These are phyloP conservation scores for Paspalum vaginatum DNA, from an alignment of 176 grass and related monocot species.

Conservation along the genomic window DNA sequence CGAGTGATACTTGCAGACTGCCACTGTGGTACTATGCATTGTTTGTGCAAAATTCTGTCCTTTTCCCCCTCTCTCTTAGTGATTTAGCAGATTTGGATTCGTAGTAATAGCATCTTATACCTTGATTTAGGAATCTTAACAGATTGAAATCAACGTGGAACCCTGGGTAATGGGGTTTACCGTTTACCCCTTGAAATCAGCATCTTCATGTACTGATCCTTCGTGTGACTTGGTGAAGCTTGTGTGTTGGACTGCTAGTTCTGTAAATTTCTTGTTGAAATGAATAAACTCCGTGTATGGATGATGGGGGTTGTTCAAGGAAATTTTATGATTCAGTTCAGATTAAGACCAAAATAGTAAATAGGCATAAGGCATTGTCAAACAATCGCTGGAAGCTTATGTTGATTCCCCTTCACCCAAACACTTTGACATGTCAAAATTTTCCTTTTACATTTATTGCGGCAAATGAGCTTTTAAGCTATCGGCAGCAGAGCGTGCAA, in stretches of 20 bases:
- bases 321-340: background rate
- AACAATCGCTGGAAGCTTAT: no score
- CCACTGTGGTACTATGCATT: background rate
- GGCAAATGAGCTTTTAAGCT: background rate
- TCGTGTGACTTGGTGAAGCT: background rate
- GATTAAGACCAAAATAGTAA: background rate
- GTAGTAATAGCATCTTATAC: background rate
- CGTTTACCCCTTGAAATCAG: background rate
- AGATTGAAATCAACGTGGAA: background rate
- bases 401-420: no score
- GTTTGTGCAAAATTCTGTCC: background rate
- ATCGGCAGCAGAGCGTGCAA: no score
- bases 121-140: conserved; percentile 4
- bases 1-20: conserved; percentile 9
- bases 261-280: background rate
- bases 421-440: background rate
- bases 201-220: background rate
- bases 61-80: background rate
- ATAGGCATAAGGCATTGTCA: no score
- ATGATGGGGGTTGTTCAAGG: background rate
- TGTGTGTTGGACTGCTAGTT: background rate
- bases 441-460: background rate
- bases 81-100: background rate
- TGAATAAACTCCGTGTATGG: background rate
- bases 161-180: background rate